Percentiles rank a stretch among this genome's conserved stretches.
phyloP scores from a whole-genome alignment of 371 early-diverging fungal genomes.

The Dichotomocladium elegans region DNA sequence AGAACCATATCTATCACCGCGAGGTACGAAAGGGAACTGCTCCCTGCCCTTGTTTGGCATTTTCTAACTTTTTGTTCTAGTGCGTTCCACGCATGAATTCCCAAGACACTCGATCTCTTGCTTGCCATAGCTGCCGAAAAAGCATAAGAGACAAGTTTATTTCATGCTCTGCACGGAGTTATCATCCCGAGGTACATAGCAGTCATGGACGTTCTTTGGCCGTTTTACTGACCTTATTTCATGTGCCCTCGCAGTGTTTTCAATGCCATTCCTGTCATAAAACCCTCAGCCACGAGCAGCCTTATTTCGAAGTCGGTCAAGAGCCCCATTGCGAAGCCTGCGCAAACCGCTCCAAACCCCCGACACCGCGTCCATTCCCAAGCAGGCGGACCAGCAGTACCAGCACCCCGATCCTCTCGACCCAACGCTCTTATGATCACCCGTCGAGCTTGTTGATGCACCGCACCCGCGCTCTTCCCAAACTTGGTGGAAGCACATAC shows the following conservation, averaged over 20 bases:
- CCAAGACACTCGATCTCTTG: constrained; percentile 1
- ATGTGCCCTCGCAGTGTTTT: constrained; percentile 8
- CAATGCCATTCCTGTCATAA: constrained; percentile 43
- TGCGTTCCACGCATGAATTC: no score
- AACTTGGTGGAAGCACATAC: constrained; percentile 50
- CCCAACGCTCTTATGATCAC: not conserved
- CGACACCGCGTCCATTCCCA: constrained; percentile 7
- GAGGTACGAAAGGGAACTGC: constrained; percentile 17
- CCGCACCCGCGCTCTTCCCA: constrained; percentile 26
- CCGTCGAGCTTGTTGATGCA: constrained; percentile 9
- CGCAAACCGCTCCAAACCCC: constrained; percentile 2
- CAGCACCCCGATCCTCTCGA: not conserved
- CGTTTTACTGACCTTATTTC: not conserved
- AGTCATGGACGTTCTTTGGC: not conserved
- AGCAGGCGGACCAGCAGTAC: not conserved
- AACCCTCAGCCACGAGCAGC: constrained; percentile 50
- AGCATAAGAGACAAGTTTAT: constrained; percentile 51
- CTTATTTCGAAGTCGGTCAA: constrained; percentile 53
- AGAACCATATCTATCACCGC: constrained; percentile 46
- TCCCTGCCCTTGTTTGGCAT: no score
- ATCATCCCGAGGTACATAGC: constrained; percentile 39
- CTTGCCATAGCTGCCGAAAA: constrained; percentile 46
- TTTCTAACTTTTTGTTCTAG: no score
- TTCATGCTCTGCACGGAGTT: constrained; percentile 41
- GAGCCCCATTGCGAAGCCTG: constrained; percentile 58